Conservation (phyloP, 2,329 filamentous ascomycete species). For the Pyricularia grisea region DNA sequence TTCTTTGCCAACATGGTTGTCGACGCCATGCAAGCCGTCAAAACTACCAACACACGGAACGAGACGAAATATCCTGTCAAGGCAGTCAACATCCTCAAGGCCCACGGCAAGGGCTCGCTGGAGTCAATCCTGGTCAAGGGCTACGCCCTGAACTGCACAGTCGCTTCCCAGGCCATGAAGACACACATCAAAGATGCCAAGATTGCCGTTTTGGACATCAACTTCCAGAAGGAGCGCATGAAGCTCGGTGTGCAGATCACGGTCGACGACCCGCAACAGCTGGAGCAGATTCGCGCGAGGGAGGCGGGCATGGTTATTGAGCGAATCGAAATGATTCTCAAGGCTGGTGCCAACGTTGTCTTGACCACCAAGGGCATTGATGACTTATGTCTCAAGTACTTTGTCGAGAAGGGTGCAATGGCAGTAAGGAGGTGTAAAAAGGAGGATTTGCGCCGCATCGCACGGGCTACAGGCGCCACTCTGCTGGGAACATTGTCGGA, state of each 20-base stretch:
- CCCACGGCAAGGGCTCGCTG: constrained; percentile 83
- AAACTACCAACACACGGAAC: constrained; percentile 80
- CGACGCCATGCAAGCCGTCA: constrained; percentile 91
- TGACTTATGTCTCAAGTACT: constrained; percentile 87
- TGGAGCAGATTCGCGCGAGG: constrained; percentile 91
- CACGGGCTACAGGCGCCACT: constrained; percentile 89
- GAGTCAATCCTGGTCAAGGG: constrained; percentile 92
- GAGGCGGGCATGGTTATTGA: constrained; percentile 92
- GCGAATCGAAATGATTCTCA: constrained; percentile 92
- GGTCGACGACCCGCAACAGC: constrained; percentile 90
- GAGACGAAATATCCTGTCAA: constrained; percentile 98
- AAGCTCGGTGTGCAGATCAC: constrained; percentile 98
- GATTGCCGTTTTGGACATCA: constrained; percentile 96
- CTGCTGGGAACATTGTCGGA: constrained; percentile 90
- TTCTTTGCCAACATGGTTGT: constrained; percentile 98
- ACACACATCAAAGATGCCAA: constrained; percentile 88
- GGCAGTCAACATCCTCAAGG: constrained; percentile 97
- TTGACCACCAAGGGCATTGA: constrained; percentile 98
- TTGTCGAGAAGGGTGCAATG: constrained; percentile 92
- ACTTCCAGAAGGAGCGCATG: constrained; percentile 98
- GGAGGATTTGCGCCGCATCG: constrained; percentile 92
- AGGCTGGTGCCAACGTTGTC: constrained; percentile 91
- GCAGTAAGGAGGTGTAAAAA: constrained; percentile 96
- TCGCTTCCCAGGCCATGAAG: constrained; percentile 96
- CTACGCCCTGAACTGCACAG: constrained; percentile 96